A percentile compares a stretch with the other conserved stretches of the same genome.
Conservation (phyloP, 2,329 filamentous ascomycete genomes). For the Botrytis galanthina region DNA sequence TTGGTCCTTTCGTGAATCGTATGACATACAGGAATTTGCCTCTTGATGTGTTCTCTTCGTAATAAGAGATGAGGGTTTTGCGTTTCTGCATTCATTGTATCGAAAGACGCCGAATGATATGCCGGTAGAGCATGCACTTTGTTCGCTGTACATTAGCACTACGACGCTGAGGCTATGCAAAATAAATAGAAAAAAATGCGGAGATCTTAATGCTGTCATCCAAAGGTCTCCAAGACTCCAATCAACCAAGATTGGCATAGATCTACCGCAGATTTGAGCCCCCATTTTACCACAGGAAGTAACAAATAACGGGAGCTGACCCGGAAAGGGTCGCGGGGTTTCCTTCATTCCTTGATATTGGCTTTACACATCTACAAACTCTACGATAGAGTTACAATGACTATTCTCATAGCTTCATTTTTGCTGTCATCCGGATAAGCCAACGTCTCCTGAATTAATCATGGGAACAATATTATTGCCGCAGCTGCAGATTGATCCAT, state of each 20-base stretch:
- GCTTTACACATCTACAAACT: background rate
- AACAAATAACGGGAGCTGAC: background rate
- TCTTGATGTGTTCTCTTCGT: background rate
- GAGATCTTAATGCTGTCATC: constrained; percentile 14
- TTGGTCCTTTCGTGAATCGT: background rate
- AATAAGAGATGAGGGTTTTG: constrained; percentile 5
- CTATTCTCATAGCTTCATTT: constrained; percentile 5
- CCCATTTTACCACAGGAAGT: background rate
- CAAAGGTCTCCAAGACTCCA: constrained; percentile 7
- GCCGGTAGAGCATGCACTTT: background rate
- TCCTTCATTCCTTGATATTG: constrained; percentile 8
- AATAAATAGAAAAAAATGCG: constrained; percentile 3
- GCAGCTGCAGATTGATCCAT: constrained; percentile 12
- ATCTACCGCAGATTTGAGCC: constrained; percentile 12
- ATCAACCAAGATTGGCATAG: constrained; percentile 9
- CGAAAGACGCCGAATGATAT: constrained; percentile 1
- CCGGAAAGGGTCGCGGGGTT: constrained; percentile 14
- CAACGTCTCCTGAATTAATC: background rate
- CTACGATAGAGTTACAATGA: constrained; percentile 1
- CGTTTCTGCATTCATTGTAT: background rate
- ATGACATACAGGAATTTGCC: background rate
- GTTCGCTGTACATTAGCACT: constrained; percentile 5
- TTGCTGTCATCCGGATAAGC: constrained; percentile 14
- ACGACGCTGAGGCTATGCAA: constrained; percentile 18
- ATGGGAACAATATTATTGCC: constrained; percentile 9